Evolutionary conservation across 805 yeast species (phyloP), one percentile per base, ranked within the genome.

Genomic region (Wickerhamomyces hampshirensis): DNA sequence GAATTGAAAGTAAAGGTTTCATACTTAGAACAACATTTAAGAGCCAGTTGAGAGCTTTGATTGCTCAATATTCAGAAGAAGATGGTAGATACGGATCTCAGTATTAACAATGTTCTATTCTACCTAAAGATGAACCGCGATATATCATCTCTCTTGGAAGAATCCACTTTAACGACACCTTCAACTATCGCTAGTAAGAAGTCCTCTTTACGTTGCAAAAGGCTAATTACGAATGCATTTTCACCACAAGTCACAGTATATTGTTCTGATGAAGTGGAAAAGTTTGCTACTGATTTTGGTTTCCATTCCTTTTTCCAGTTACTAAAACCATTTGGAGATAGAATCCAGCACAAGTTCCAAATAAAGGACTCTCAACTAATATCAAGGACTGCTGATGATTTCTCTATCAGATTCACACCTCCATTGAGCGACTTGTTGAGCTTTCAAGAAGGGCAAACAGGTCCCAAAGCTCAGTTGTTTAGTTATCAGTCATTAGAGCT

Each of bases 261-360:
- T 26, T 60, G 74, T 4, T 67, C 81, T 0, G 63, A 51, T 23
- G 65, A 59, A 35, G 73, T 73, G 4, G 77, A 75, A 37, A 42
- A 55, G 5, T 37, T 69, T 11, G 61, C 75, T n/a, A 67, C 61
- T 37, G 48, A 53, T 6, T 51, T 63, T 35, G 67, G 77, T 9
- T 56, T 57, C 34, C 55, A 58, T 35, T 66, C 76, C 3, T 51
- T 71, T n/a, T 59, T 75, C 32, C 75, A 68, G 43, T 50, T 77
- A 33, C 40, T 78, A 14, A 57, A 62, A 42, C 79, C 80, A 0
- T 75, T 74, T 52, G 84, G 84, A 5, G 76, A 73, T 46, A 63
- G 59, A 40, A 69, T 75, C 23, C 60, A 62, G 31, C 73, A 73
- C 38, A 51, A 65, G 18, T 70, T 71, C 46, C 70, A 66, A 34